Evolutionary conservation across 176 grass and related monocot species (phyloP).

Genomic region (Triticum monococcum): DNA sequence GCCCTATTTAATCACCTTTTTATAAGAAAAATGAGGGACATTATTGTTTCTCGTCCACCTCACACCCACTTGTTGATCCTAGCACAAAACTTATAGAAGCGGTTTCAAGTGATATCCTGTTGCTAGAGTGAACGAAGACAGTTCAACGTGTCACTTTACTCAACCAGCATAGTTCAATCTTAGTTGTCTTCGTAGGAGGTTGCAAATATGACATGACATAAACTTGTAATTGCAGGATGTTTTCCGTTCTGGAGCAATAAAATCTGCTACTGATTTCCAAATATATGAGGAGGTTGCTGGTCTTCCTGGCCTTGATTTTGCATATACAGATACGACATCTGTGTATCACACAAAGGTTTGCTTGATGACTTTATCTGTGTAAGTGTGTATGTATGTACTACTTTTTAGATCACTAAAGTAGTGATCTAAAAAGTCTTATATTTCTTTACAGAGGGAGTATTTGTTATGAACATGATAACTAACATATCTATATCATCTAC

Average conservation of each 20-base stretch:
- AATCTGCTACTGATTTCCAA: constrained; percentile 96
- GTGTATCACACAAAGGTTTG: constrained; percentile 98
- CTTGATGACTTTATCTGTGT: background rate
- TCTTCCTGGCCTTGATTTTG: constrained; percentile 97
- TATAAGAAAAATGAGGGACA: background rate
- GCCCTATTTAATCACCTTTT: background rate
- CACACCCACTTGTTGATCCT: constrained; percentile 22
- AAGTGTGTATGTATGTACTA: background rate
- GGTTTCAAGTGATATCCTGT: background rate
- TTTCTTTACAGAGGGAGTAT: too few species aligned
- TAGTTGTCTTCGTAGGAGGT: background rate
- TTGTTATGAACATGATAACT: background rate
- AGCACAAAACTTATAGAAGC: background rate
- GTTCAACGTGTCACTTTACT: constrained; percentile 16
- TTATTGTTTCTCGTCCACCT: constrained; percentile 13
- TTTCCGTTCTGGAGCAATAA: constrained; percentile 89
- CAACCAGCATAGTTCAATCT: background rate
- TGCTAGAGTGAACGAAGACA: background rate
- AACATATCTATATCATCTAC: background rate
- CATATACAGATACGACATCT: constrained; percentile 84
- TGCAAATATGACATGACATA: constrained; percentile 3
- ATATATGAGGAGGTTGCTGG: constrained; percentile 92
- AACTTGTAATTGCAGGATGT: constrained; percentile 62
- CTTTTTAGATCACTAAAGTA: too few species aligned
- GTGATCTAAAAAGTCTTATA: too few species aligned